Evolutionary conservation across 2,329 filamentous ascomycete genomes (phyloP).

Genomic region (Arthrinium puccinioides): DNA sequence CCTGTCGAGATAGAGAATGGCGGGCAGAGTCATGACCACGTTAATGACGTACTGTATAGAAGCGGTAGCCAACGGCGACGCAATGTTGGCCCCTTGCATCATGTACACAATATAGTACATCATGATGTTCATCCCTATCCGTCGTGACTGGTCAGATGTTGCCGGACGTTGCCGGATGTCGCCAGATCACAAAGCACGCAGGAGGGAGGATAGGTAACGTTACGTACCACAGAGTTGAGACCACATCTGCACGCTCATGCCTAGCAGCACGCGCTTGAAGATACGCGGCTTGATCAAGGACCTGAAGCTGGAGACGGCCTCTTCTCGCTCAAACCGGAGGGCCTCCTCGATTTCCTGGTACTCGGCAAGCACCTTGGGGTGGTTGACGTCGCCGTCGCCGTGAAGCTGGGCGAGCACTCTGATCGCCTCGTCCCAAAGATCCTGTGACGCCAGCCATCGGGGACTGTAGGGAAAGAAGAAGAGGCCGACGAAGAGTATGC

Average conservation of each 20-base stretch:
- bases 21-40: slow-evolving; percentile 50
- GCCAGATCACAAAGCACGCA: not conserved
- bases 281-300: slow-evolving; percentile 44
- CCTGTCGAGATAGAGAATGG: slow-evolving; percentile 52
- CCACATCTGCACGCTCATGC: slow-evolving; percentile 53
- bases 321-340: slow-evolving; percentile 45
- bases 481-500: slow-evolving; percentile 46
- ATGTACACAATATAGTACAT: slow-evolving; percentile 55
- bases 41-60: slow-evolving; percentile 61
- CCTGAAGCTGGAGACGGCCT: slow-evolving; percentile 38
- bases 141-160: slow-evolving; percentile 8
- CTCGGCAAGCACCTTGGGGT: slow-evolving; percentile 55
- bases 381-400: slow-evolving; percentile 44
- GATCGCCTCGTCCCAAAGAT: slow-evolving; percentile 59
- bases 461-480: slow-evolving; percentile 59
- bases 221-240: slow-evolving; percentile 39
- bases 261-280: slow-evolving; percentile 48
- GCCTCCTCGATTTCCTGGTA: slow-evolving; percentile 54
- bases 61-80: slow-evolving; percentile 48
- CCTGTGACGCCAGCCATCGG: slow-evolving; percentile 62
- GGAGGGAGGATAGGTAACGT: not conserved
- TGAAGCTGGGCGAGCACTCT: slow-evolving; percentile 51
- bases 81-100: slow-evolving; percentile 50
- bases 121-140: slow-evolving; percentile 50
- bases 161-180: too few species aligned